Base-by-base conservation (phyloP, 805 yeast genomes). In the Pichia occidentalis region DNA sequence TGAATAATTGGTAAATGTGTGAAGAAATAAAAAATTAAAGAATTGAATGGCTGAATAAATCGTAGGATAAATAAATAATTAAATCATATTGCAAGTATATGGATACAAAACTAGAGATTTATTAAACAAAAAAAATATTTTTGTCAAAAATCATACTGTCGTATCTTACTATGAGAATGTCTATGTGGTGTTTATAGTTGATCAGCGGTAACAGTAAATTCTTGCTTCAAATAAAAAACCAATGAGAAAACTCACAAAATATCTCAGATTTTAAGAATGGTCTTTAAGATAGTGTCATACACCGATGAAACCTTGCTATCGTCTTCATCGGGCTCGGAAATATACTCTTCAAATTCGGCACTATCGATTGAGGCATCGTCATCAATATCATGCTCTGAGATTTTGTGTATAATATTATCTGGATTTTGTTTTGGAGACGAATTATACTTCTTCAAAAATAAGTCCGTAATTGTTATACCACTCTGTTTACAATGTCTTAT, bases 211-310 rank as follows among this genome's bases (percentile, higher is more conserved):
- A n/a, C n/a, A n/a, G n/a, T n/a, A n/a, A n/a, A n/a, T n/a, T n/a
- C n/a, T n/a, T n/a, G n/a, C n/a, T n/a, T n/a, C n/a, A n/a, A 23
- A 12, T 9, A 23, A 23, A 23, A 23, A 12, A 23, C 11, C n/a
- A n/a, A n/a, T n/a, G 11, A 3, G 21, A 12, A 4, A 13, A 21
- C 14, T 11, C 12, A 14, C 18, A 7, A 21, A 24, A 6, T 12
- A 7, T 28, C 20, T 34, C 11, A 36, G 41, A 18, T 39, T 26
- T 12, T 13, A 38, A 8, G 49, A n/a, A n/a, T n/a, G n/a, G n/a
- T n/a, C n/a, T n/a, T n/a, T n/a, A 57, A 39, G 24, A 56, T 51
- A 3, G 42, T 40, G 37, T 57, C 57, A 30, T 56, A 56, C 13
- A 52, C 48, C 32, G 44, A 32, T 16, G 40, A 19, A 20, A 47